A percentile compares a stretch with the other conserved stretches of the same genome.
Conservation (phyloP, 1,284 basidiomycete genomes). For the Vanrija pseudolonga region DNA sequence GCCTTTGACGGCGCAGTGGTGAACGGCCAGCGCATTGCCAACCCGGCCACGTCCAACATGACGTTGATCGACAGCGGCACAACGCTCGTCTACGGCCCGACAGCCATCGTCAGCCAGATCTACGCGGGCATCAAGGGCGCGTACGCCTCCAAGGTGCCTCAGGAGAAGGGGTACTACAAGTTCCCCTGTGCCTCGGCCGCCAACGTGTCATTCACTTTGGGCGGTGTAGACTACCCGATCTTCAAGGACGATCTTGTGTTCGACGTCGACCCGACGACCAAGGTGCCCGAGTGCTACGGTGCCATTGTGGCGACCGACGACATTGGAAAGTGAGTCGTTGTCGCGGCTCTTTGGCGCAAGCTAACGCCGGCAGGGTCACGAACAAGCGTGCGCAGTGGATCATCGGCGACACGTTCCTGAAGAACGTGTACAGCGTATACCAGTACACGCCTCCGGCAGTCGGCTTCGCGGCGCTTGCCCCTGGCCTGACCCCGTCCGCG, state of each 20-base stretch:
- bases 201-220: constrained; percentile 65
- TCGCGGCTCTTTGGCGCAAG: too few relatives aligned
- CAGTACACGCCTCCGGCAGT: constrained; percentile 22
- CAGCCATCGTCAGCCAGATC: constrained; percentile 59
- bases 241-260: too few relatives aligned
- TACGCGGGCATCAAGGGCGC: constrained; percentile 74
- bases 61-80: constrained; percentile 65
- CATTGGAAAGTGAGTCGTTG: too few relatives aligned
- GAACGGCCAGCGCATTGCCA: constrained; percentile 46
- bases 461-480: neutral
- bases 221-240: constrained; percentile 59
- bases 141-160: constrained; percentile 58
- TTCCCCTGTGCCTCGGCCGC: constrained; percentile 68
- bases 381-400: too few relatives aligned
- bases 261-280: too few relatives aligned
- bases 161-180: constrained; percentile 67
- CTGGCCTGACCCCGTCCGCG: too few relatives aligned
- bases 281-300: too few relatives aligned
- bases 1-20: constrained; percentile 45
- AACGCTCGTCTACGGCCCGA: constrained; percentile 80
- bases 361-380: too few relatives aligned
- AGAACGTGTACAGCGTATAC: constrained; percentile 49
- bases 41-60: constrained; percentile 17
- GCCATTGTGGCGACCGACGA: too few relatives aligned
- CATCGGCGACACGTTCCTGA: constrained; percentile 30